Evolutionary conservation across 140 eudicot species (phyloP).

Genomic region (Anethum foeniculum): DNA sequence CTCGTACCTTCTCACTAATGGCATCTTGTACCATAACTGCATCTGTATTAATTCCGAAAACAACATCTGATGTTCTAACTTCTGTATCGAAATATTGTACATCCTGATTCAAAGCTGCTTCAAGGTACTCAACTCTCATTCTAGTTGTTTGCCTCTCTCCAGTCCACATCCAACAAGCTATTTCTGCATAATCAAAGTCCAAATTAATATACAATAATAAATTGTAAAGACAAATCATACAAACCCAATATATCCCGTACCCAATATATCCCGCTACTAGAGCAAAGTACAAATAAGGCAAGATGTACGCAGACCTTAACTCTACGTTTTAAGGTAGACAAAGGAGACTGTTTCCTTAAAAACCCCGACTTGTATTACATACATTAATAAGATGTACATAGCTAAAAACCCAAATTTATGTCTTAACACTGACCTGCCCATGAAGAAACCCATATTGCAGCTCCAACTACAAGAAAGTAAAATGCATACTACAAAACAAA

Average conservation of each 20-base stretch:
- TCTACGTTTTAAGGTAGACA: neutral
- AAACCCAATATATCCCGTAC: no score
- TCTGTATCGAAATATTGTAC: conserved; percentile 82
- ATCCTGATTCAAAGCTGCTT: conserved; percentile 84
- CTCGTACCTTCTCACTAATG: conserved; percentile 67
- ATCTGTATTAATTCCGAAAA: conserved; percentile 64
- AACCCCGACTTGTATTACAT: neutral
- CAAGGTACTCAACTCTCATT: conserved; percentile 82
- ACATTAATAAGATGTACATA: neutral
- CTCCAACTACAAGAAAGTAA: conserved; percentile 91
- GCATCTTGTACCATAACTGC: conserved; percentile 79
- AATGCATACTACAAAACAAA: conserved; percentile 67
- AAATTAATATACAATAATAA: neutral
- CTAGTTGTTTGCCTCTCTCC: conserved; percentile 90
- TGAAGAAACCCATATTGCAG: conserved; percentile 96
- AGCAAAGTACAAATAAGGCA: neutral
- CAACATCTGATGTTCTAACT: conserved; percentile 74
- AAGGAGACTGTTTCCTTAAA: neutral
- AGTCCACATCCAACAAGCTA: conserved; percentile 98
- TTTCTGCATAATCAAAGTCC: conserved; percentile 41
- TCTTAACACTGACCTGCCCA: conserved; percentile 66
- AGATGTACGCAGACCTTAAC: neutral
- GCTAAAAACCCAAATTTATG: no score
- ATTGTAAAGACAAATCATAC: no score
- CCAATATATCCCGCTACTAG: neutral